Evolutionary conservation across 495 filamentous ascomycete species (phyloP), one percentile per base, ranked within the genome.

Genomic region (Xylaria curta): DNA sequence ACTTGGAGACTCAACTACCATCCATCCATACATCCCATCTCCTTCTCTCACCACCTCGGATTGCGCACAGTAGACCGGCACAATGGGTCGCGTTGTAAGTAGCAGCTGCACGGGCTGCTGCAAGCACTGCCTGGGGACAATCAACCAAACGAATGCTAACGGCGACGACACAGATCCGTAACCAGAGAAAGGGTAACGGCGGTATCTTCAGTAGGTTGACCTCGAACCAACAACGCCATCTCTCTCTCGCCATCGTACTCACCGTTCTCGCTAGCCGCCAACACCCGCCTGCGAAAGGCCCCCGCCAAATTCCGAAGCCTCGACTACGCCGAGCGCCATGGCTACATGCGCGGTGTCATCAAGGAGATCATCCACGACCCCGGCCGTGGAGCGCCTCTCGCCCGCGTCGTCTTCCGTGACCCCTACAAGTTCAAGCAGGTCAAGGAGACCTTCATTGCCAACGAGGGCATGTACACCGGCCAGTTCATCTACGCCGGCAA

Each of bases 401-500:
- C 96, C 83, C 93, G 93, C 82, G 95, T 99, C 78, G 86, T 90
- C 80, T 99, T 99, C 92, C 95, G 95, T 76, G 92, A 96, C 83
- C 91, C 93, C 75, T 93, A 97, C 90, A 89, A 90, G 84, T 96
- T 91, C 89, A 93, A 93, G 88, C 89, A 93, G 84, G 85, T 91
- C 83, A 94, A 90, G 83, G 95, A 94, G 91, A 97, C 96, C 74
- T 97, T 99, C 90, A 98, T 99, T 82, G 96, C 97, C 84, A 98
- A 98, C 87, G 96, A 99, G 90, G 96, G 96, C 87, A 97, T 98
- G 95, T 99, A 99, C 93, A 97, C 96, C 74, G 96, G 96, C 77
- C 95, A 97, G 87, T 99, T 99, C 89, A 94, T 99, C 92, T 99
- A 98, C 86, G 95, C 95, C 84, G 96, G 96, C 82, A 99, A 99